Base-by-base conservation (phyloP, 2,329 filamentous ascomycete species). In the Aspergillus pseudotamarii region DNA sequence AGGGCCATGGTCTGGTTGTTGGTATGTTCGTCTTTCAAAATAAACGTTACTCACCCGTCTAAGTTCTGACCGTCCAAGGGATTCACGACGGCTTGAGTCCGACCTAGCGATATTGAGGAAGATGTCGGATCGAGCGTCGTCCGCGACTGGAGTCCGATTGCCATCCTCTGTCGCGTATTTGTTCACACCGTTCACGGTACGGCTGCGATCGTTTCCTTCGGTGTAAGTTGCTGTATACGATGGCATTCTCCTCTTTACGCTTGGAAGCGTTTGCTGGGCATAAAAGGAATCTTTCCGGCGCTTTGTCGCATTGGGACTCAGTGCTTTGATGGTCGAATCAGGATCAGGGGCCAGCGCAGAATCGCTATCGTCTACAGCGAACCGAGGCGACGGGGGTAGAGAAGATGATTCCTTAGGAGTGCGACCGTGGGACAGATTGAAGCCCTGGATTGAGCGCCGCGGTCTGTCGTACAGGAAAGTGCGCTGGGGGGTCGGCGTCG, bases 401-500 rank as follows among this genome's bases (percentile, higher is more conserved):
- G 50, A 68, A 66, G 51, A 55, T 58, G 63, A 65, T 64, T 62
- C 69, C 65, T 67, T 67, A 61, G 60, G 65, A 53, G 62, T 48
- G 66, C 65, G 63, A 55, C 59, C 28, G 58, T 66, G 59, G 30
- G 71, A 68, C 38, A 63, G 58, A 46, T 64, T 63, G 59, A 75
- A 69, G 64, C 66, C 69, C 59, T 72, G 65, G 57, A 73, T 67
- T 43, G 73, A 73, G 65, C 71, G 75, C 59, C 73, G 72, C 66
- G 66, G 67, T 58, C 70, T 71, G 68, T 78, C 73, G 62, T 79
- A 74, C 68, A 75, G 73, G 53, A 76, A 68, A 45, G 73, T 73
- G 62, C 76, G 76, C 61, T 82, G 81, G 58, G 82, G 83, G 63
- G 82, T 80, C 63, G 83, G 77, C n/a, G 82, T 79, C 62, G 83